Base-by-base conservation (phyloP, 2,329 filamentous ascomycete genomes). In the Apiospora arundinis region DNA sequence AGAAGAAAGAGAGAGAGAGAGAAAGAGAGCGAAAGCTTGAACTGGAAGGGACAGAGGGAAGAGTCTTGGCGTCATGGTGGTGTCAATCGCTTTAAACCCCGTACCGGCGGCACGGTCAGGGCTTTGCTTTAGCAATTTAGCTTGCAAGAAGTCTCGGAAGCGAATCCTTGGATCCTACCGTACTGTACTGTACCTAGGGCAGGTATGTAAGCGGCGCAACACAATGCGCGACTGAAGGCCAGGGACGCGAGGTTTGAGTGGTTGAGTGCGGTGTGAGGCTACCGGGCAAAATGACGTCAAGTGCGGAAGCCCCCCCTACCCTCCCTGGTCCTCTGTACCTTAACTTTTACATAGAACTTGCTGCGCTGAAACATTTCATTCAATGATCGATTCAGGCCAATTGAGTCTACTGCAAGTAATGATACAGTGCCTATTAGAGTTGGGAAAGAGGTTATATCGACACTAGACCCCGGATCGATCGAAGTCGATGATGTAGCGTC, bases 221-320 rank as follows among this genome's bases (percentile, higher is more conserved):
- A 6, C 32, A 6, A 32, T 6, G 49, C 49, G 49, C 49, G 25
- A 52, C 49, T 12, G 49, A 56, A 4, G 25, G 49, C 28, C 32
- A 63, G 56, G 56, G 56, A 63, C 56, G 32, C 9, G 56, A 40
- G 32, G 42, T 32, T 32, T 3, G 32, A 32, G 32, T 32, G 32
- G 32, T 32, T 18, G 56, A 63, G 28, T 63, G 32, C 56, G 11
- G 56, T 63, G 56, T 40, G 18, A 60, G 52, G n/a, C 52, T 60
- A n/a, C 28, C 49, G 52, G 6, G 52, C 52, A 60, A 16, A 37
- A 63, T 63, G 56, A 63, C 56, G 56, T 63, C 56, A 63, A 63
- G 32, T 7, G 40, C 56, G 28, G 32, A 63, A 40, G 40, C 16
- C 18, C 56, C 16, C 32, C 56, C 32, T 63, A 18, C 28, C 12